Conservation (phyloP, 2,329 filamentous ascomycete genomes). For the Colletotrichum theobromicola region DNA sequence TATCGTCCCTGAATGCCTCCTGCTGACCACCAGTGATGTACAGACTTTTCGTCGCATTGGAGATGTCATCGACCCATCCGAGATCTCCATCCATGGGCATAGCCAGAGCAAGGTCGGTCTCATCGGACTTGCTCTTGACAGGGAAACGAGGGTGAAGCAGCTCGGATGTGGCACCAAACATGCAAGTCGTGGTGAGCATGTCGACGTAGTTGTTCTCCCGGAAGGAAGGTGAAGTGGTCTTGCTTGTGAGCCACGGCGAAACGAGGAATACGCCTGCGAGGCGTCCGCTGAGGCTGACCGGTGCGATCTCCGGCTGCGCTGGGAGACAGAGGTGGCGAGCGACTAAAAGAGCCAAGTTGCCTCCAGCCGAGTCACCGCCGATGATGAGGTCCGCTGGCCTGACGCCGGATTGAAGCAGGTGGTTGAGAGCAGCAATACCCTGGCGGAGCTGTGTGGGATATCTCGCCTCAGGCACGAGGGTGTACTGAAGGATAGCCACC, state of each 20-base stretch:
- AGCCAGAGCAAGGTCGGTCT: slow-evolving; percentile 28
- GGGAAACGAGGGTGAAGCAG: slow-evolving; percentile 10
- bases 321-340: slow-evolving; percentile 37
- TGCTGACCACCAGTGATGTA: slow-evolving; percentile 37
- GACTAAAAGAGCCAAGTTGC: slow-evolving; percentile 36
- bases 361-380: slow-evolving; percentile 41
- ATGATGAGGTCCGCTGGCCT: slow-evolving; percentile 34
- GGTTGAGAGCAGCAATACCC: slow-evolving; percentile 30
- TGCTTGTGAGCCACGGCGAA: slow-evolving; percentile 35
- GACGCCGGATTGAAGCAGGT: slow-evolving; percentile 34
- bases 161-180: neutral
- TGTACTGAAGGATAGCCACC: slow-evolving; percentile 20
- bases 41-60: slow-evolving; percentile 23
- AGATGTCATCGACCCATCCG: slow-evolving; percentile 32
- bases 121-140: slow-evolving; percentile 10
- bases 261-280: slow-evolving; percentile 36
- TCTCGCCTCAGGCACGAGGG: slow-evolving; percentile 13
- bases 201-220: slow-evolving; percentile 32
- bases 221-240: slow-evolving; percentile 26
- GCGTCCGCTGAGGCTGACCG: slow-evolving; percentile 27
- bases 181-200: slow-evolving; percentile 32
- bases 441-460: slow-evolving; percentile 19
- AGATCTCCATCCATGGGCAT: slow-evolving; percentile 32
- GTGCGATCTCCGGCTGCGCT: slow-evolving; percentile 23
- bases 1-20: slow-evolving; percentile 36